A percentile compares a stretch with the other conserved stretches of the same genome.
Conservation (phyloP, 2,329 filamentous ascomycete species). For the Aureobasidium sp. region DNA sequence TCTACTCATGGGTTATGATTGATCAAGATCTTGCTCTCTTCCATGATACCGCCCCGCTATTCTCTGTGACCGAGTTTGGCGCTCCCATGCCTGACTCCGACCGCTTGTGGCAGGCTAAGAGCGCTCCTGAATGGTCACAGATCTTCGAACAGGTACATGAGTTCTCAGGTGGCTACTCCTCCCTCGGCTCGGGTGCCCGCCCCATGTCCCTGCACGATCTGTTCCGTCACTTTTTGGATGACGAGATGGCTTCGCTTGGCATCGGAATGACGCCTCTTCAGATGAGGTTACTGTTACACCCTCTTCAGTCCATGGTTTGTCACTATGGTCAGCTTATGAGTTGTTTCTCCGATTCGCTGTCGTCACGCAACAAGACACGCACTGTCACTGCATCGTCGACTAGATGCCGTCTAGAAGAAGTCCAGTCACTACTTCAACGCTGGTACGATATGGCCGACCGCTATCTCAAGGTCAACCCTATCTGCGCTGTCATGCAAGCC, state of each 20-base stretch:
- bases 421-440: conserved; percentile 53
- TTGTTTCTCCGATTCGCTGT: conserved; percentile 52
- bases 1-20: conserved; percentile 69
- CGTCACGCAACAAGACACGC: conserved; percentile 37
- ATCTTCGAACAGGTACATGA: conserved; percentile 52
- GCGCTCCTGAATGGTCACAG: conserved; percentile 50
- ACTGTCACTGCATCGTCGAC: conserved; percentile 52
- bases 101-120: conserved; percentile 53
- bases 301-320: conserved; percentile 55
- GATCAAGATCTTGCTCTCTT: conserved; percentile 64
- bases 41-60: conserved; percentile 53
- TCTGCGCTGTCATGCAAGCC: conserved; percentile 52
- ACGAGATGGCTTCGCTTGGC: conserved; percentile 48
- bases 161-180: conserved; percentile 43
- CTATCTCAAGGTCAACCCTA: conserved; percentile 46
- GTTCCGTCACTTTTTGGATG: conserved; percentile 59
- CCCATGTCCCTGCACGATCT: conserved; percentile 55
- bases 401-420: conserved; percentile 53
- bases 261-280: conserved; percentile 47
- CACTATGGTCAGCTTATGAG: conserved; percentile 57
- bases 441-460: conserved; percentile 59
- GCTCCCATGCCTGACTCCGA: conserved; percentile 57
- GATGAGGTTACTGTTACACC: conserved; percentile 59
- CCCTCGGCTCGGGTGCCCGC: conserved; percentile 43
- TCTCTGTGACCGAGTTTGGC: conserved; percentile 56